Evolutionary conservation across 129 eudicot genomes (phyloP).

Genomic region (Calendula officinalis): DNA sequence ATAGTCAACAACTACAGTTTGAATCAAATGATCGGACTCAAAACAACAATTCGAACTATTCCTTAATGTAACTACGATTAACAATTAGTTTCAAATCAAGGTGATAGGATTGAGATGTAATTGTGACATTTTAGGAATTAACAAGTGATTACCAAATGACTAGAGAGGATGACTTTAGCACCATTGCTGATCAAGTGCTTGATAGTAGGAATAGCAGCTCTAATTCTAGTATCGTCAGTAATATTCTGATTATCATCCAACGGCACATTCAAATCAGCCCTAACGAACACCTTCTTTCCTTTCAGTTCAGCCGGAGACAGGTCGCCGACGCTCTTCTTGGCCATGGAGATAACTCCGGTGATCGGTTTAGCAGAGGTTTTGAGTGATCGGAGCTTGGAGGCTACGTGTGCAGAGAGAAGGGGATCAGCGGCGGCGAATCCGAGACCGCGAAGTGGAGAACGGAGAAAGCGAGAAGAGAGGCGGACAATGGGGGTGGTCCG

Average conservation of each 20-base stretch:
- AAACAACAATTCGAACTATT: too few relatives aligned
- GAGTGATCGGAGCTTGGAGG: conserved; percentile 55
- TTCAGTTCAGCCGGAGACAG: conserved; percentile 61
- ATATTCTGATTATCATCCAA: conserved; percentile 55
- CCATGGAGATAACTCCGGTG: conserved; percentile 48
- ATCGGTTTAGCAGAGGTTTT: conserved; percentile 36
- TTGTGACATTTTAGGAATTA: not conserved
- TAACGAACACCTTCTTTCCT: conserved; percentile 73
- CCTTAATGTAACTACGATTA: too few relatives aligned
- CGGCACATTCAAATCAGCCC: conserved; percentile 63
- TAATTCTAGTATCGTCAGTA: conserved; percentile 65
- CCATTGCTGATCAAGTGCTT: conserved; percentile 53
- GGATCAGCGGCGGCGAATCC: conserved; percentile 51
- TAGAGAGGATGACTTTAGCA: conserved; percentile 73
- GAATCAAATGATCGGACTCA: too few relatives aligned
- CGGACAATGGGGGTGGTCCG: conserved; percentile 25
- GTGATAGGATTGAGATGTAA: not conserved
- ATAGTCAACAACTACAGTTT: conserved; percentile 3
- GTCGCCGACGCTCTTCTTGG: conserved; percentile 87
- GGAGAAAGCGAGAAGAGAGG: conserved; percentile 53
- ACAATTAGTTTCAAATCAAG: not conserved
- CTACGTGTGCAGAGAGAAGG: conserved; percentile 48
- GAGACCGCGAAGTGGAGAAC: conserved; percentile 48
- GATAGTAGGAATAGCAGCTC: conserved; percentile 71
- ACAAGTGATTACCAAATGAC: conserved; percentile 45